Evolutionary conservation across 148 eudicot species (phyloP), one percentile per base, ranked within the genome.

Genomic region (Spergularia bocconei): DNA sequence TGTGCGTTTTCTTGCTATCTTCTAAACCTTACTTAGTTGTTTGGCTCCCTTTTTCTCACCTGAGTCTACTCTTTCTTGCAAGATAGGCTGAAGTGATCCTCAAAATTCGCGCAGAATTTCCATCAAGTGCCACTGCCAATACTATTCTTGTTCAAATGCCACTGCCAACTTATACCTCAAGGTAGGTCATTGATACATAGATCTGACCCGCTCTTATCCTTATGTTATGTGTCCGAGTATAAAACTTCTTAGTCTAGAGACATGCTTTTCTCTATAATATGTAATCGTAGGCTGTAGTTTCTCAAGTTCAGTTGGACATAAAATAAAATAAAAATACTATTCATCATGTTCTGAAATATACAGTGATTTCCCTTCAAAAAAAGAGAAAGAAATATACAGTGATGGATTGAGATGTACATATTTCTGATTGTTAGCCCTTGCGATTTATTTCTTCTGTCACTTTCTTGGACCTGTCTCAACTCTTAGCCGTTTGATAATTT

Each of bases 81-180:
- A 21, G 29, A 2, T 74, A 90, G 97, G 97, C 95, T 73, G 95
- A 90, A 81, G 95, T 90, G 55, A 90, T 88, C 80, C 80, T 92
- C 75, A 90, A 92, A 81, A 77, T 90, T 73, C 87, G 91, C 65
- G 97, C 97, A 73, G 97, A 92, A 67, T 92, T 90, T 73, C 60
- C 86, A 77, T 86, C 91, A 65, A 90, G 67, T 82, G 87, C 85
- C 77, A 88, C 86, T 65, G 97, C 95, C 67, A 90, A 90, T 72
- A 90, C 93, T 69, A 83, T 92, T 78, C 61, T 63, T 73, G 88
- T 90, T 69, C 93, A 90, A 75, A 90, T 92, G 98, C 95, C 98
- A 56, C 73, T 93, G 75, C 97, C 97, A 70, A 67, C 80, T 71
- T 86, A 86, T 75, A 93, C 98, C 25, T 67, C 87, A 70, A 94